phyloP scores from a whole-genome alignment of 257 asterid genomes.

The Pogostemon cablin region DNA sequence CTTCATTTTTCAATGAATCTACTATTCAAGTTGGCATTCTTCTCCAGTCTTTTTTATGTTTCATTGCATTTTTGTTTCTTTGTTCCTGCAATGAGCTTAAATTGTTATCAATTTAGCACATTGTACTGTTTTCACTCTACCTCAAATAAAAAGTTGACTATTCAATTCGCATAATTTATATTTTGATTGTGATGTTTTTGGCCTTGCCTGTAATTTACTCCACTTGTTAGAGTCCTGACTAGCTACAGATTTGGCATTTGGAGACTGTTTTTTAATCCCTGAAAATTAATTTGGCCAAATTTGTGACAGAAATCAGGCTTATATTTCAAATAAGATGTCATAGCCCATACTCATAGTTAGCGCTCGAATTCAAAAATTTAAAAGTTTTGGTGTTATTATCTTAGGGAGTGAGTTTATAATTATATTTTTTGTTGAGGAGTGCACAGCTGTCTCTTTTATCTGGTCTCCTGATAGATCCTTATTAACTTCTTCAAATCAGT shows the following conservation, averaged over 20 bases:
- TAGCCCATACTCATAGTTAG: conserved; percentile 13
- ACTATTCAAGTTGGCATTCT: neutral
- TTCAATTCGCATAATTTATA: neutral
- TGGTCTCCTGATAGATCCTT: conserved; percentile 40
- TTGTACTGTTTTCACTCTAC: neutral
- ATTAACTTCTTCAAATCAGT: conserved; percentile 32
- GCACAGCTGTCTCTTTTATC: conserved; percentile 41
- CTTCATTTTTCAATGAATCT: neutral
- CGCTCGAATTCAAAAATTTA: conserved; percentile 44
- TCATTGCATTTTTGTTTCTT: no score
- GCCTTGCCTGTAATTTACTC: conserved; percentile 7
- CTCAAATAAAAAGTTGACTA: conserved; percentile 1
- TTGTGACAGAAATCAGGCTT: conserved; percentile 12
- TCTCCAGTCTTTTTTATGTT: neutral
- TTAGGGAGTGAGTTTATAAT: conserved; percentile 37
- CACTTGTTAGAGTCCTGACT: neutral
- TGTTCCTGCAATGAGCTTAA: neutral
- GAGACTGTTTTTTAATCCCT: neutral
- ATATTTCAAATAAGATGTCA: conserved; percentile 15
- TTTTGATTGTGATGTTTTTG: conserved; percentile 21
- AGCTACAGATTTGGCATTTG: conserved; percentile 10
- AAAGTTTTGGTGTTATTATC: conserved; percentile 29
- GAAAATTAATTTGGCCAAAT: neutral
- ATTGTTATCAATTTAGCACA: neutral
- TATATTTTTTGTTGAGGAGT: conserved; percentile 41